A percentile compares a stretch with the other conserved stretches of the same genome.
phyloP scores from a whole-genome alignment of 148 eudicot species.

The Rhododendron williamsianum region DNA sequence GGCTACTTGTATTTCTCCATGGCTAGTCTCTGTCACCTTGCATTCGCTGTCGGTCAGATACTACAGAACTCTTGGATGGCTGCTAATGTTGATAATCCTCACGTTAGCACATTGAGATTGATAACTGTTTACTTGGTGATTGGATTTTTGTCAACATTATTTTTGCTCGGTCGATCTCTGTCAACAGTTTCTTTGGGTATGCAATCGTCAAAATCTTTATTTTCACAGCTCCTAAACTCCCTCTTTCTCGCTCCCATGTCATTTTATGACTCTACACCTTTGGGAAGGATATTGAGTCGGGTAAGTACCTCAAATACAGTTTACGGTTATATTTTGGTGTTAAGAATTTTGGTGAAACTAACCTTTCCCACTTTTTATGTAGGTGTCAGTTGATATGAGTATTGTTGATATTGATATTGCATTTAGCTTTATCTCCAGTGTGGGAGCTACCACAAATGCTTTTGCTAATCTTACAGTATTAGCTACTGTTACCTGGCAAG shows the following conservation, averaged over 20 bases:
- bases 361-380: background rate
- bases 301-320: slow-evolving; percentile 27
- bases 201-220: slow-evolving; percentile 68
- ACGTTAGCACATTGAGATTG: slow-evolving; percentile 47
- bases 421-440: slow-evolving; percentile 49
- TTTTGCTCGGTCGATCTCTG: slow-evolving; percentile 57
- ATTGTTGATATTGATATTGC: slow-evolving; percentile 79
- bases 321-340: background rate
- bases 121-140: slow-evolving; percentile 65
- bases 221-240: slow-evolving; percentile 59
- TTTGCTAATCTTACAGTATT: slow-evolving; percentile 59
- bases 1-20: slow-evolving; percentile 50
- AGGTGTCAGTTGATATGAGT: slow-evolving; percentile 90
- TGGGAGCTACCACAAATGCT: slow-evolving; percentile 53
- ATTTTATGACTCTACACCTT: slow-evolving; percentile 87
- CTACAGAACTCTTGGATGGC: slow-evolving; percentile 92
- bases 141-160: slow-evolving; percentile 38
- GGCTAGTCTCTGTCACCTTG: slow-evolving; percentile 40
- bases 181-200: slow-evolving; percentile 56
- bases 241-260: slow-evolving; percentile 86
- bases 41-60: slow-evolving; percentile 51
- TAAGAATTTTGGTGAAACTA: background rate
- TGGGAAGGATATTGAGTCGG: slow-evolving; percentile 87
- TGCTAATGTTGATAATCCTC: slow-evolving; percentile 65
- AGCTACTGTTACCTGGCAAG: slow-evolving; percentile 83